A percentile compares a stretch with the other conserved stretches of the same genome.
phyloP scores from a whole-genome alignment of 2,329 filamentous ascomycete species.

The Botrytis galanthina region DNA sequence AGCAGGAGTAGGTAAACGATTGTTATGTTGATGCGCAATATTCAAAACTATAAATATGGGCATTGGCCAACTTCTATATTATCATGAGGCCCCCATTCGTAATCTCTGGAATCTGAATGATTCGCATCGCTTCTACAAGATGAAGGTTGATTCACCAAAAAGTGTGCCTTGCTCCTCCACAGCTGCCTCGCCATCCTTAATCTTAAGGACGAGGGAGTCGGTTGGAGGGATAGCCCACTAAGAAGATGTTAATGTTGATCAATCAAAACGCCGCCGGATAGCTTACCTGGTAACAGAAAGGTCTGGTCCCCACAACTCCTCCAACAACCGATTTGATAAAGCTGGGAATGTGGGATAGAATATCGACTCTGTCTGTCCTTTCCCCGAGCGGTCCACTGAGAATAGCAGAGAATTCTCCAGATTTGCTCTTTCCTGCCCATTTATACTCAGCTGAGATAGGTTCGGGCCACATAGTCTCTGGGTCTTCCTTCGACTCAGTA shows the following conservation, averaged over 20 bases:
- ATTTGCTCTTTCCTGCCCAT: slow-evolving; percentile 76
- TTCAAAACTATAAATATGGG: slow-evolving; percentile 6
- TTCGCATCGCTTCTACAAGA: slow-evolving; percentile 54
- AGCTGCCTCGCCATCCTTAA: slow-evolving; percentile 80
- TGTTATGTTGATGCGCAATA: slow-evolving; percentile 1
- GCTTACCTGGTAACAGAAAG: slow-evolving; percentile 92
- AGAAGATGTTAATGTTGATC: slow-evolving; percentile 29
- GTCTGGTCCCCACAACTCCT: slow-evolving; percentile 87
- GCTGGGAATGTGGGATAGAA: slow-evolving; percentile 93
- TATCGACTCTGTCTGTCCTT: slow-evolving; percentile 79
- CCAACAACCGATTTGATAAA: slow-evolving; percentile 95
- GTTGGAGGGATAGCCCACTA: slow-evolving; percentile 67
- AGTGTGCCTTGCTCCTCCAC: slow-evolving; percentile 69
- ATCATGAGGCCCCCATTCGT: slow-evolving; percentile 2
- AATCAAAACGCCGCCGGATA: neutral
- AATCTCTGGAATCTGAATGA: slow-evolving; percentile 15
- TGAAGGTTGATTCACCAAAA: slow-evolving; percentile 92
- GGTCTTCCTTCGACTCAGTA: slow-evolving; percentile 66
- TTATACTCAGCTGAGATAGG: slow-evolving; percentile 71
- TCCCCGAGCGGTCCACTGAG: slow-evolving; percentile 67
- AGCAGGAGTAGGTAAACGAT: slow-evolving; percentile 7
- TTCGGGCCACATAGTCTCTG: slow-evolving; percentile 84
- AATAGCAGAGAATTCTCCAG: slow-evolving; percentile 70
- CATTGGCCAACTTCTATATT: slow-evolving; percentile 16
- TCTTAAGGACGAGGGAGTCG: slow-evolving; percentile 67